Percentiles rank a stretch among this genome's conserved stretches.
Evolutionary conservation across 2,329 filamentous ascomycete genomes (phyloP).

Genomic region (Venturia asperata): DNA sequence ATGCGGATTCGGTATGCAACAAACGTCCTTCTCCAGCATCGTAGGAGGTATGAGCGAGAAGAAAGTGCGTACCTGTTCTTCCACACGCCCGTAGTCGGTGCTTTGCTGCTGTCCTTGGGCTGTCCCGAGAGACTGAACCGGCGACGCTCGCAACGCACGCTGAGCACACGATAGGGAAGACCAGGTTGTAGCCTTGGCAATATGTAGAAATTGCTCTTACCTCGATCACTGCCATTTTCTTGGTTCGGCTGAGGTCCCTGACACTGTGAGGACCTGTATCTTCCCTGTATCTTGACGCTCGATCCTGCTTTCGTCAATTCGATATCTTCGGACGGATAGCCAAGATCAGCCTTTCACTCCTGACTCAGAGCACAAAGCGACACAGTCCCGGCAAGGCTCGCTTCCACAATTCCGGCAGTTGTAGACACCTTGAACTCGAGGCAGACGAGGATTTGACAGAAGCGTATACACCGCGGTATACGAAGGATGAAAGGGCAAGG

Average conservation of each 20-base stretch:
- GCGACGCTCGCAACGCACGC: neutral
- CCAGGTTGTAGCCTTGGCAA: neutral
- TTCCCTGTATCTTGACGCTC: neutral
- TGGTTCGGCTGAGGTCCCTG: neutral
- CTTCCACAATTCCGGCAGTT: neutral
- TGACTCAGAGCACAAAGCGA: too few relatives aligned
- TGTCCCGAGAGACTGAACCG: neutral
- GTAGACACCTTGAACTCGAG: neutral
- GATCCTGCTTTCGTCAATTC: neutral
- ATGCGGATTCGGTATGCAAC: neutral
- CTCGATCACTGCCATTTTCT: constrained; percentile 4
- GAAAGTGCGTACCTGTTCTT: neutral
- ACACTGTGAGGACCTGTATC: neutral
- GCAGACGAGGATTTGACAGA: neutral
- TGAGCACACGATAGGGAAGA: neutral
- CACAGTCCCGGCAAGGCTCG: neutral
- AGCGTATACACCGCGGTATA: neutral
- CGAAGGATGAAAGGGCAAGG: neutral
- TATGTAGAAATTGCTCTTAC: constrained; percentile 5
- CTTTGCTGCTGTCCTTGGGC: constrained; percentile 1
- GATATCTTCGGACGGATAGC: neutral
- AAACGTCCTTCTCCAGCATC: neutral
- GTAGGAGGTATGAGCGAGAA: neutral
- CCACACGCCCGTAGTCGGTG: neutral
- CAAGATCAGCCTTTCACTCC: neutral